Percentiles rank a stretch among this genome's conserved stretches.
These are phyloP conservation scores for Dactylellina sp. DNA, from an alignment of 2,329 filamentous ascomycete genomes.

Conservation along the genomic window DNA sequence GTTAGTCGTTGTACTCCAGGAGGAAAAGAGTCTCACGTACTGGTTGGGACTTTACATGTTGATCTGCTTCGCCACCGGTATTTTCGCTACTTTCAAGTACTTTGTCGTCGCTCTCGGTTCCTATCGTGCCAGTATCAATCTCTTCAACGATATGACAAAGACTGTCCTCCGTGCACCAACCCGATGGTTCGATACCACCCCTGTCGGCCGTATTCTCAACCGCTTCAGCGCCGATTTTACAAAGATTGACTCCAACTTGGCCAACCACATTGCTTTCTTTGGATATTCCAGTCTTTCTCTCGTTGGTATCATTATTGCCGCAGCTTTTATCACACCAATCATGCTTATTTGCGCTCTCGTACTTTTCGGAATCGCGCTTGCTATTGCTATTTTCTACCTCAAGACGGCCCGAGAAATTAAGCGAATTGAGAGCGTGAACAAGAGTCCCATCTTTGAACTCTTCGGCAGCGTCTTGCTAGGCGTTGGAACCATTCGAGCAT, in stretches of 20 bases:
- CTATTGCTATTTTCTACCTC: conserved; percentile 74
- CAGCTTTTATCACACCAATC: conserved; percentile 74
- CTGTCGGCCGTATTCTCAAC: conserved; percentile 80
- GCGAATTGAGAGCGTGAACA: conserved; percentile 79
- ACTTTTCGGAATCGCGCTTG: conserved; percentile 71
- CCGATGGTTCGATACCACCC: conserved; percentile 84
- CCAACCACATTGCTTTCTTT: conserved; percentile 73
- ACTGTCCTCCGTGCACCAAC: conserved; percentile 77
- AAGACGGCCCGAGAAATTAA: conserved; percentile 80
- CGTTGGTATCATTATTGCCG: conserved; percentile 75
- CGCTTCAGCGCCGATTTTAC: conserved; percentile 83
- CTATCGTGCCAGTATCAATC: conserved; percentile 74
- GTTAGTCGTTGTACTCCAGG: conserved; percentile 59
- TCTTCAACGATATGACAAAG: conserved; percentile 76
- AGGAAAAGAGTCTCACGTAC: conserved; percentile 68
- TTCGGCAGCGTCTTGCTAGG: conserved; percentile 79
- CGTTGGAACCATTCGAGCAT: conserved; percentile 80
- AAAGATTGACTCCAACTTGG: conserved; percentile 76
- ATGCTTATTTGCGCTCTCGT: conserved; percentile 73
- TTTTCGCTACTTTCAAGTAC: conserved; percentile 74
- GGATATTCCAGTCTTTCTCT: conserved; percentile 73
- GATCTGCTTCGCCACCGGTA: conserved; percentile 70
- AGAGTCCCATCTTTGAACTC: conserved; percentile 83
- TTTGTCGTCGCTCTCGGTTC: conserved; percentile 74
- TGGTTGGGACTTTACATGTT: conserved; percentile 77